phyloP scores from a whole-genome alignment of 306 rosid species.

The Lathyrus oleraceus region DNA sequence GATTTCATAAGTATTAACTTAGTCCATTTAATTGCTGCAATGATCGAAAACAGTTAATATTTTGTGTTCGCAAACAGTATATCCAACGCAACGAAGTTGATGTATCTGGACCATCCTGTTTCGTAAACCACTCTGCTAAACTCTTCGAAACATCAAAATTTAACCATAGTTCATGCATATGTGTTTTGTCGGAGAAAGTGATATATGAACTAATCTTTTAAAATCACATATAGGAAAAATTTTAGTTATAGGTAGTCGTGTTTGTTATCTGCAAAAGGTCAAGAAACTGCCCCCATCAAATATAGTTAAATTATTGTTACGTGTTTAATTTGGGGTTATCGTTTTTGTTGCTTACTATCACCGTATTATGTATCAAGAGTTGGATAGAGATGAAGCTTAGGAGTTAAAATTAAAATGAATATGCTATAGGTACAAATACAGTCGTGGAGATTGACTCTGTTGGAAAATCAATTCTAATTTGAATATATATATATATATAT shows the following conservation, averaged over 20 bases:
- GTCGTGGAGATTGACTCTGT: too few relatives aligned
- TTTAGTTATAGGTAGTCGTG: not conserved
- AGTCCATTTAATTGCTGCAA: not conserved
- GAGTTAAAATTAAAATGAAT: not conserved
- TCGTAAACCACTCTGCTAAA: constrained; percentile 1
- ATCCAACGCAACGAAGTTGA: constrained; percentile 32
- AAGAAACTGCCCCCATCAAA: not conserved
- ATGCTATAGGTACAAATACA: too few relatives aligned
- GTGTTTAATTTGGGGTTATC: constrained; percentile 2
- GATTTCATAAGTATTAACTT: not conserved
- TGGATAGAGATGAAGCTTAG: not conserved
- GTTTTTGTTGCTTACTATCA: not conserved
- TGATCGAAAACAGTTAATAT: constrained; percentile 14
- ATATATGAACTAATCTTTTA: constrained; percentile 36
- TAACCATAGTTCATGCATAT: not conserved
- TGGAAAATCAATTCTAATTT: too few relatives aligned
- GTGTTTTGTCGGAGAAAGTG: constrained; percentile 32
- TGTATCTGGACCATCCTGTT: constrained; percentile 1
- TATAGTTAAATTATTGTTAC: constrained; percentile 7
- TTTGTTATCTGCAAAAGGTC: constrained; percentile 31
- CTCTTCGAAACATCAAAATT: constrained; percentile 5
- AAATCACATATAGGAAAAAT: constrained; percentile 4
- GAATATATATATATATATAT: too few relatives aligned
- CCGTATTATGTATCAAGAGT: not conserved
- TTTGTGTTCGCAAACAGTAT: constrained; percentile 11